Percentiles rank a stretch among this genome's conserved stretches.
These are phyloP conservation scores for Leptosphaerulina australis DNA, from an alignment of 2,329 filamentous ascomycete species.

Conservation along the genomic window DNA sequence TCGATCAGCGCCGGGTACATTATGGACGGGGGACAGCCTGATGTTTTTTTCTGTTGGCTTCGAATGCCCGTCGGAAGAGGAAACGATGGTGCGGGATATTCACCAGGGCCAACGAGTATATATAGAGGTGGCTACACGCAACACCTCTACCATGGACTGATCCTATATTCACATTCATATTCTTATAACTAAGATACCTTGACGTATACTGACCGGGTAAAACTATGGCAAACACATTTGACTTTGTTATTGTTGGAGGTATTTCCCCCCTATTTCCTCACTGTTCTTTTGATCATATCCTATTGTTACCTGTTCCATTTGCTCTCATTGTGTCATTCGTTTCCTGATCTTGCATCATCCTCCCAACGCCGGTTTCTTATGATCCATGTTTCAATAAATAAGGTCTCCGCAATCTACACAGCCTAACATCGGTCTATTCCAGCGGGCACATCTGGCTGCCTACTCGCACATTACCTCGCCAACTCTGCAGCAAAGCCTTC, in stretches of 20 bases:
- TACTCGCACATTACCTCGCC: conserved; percentile 61
- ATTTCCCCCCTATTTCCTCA: neutral
- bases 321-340: neutral
- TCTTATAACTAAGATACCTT: neutral
- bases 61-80: neutral
- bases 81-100: neutral
- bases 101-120: conserved; percentile 3
- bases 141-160: too few relatives aligned
- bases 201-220: neutral
- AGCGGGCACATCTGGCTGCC: conserved; percentile 67
- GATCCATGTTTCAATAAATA: too few relatives aligned
- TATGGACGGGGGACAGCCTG: neutral
- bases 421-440: neutral
- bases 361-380: too few relatives aligned
- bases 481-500: conserved; percentile 54
- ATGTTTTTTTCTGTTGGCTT: neutral
- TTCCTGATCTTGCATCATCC: neutral
- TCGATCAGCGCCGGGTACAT: conserved; percentile 2
- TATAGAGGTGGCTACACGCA: neutral
- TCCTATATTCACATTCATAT: too few relatives aligned
- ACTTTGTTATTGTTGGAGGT: conserved; percentile 54
- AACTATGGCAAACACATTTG: conserved; percentile 33
- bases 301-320: too few relatives aligned
- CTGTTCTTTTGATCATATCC: too few relatives aligned
- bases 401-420: neutral